Percentiles rank a stretch among this genome's conserved stretches.
phyloP scores from a whole-genome alignment of 176 grass and related monocot species.

The Bolboschoenus planiculmis region DNA sequence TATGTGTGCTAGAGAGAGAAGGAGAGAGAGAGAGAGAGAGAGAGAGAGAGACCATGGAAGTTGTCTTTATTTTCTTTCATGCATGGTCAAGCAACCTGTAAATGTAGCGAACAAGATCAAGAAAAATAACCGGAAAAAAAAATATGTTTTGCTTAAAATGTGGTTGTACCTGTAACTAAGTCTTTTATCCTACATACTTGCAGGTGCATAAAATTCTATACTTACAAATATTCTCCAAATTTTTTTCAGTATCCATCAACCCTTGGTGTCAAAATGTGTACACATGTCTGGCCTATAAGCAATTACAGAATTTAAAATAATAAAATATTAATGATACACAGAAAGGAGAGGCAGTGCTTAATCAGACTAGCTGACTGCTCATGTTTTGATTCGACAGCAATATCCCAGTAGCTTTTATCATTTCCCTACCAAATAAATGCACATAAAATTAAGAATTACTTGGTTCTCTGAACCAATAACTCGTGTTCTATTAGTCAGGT shows the following conservation, averaged over 20 bases:
- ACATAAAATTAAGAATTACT: neutral
- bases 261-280: neutral
- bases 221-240: neutral
- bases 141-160: neutral
- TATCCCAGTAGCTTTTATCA: neutral
- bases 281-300: neutral
- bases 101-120: neutral
- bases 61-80: neutral
- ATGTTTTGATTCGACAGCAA: neutral
- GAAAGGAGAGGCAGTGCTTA: neutral
- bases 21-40: neutral
- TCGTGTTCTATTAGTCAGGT: neutral
- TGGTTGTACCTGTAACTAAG: neutral
- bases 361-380: neutral
- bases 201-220: neutral
- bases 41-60: neutral
- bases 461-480: neutral
- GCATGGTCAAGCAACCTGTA: slow-evolving; percentile 1
- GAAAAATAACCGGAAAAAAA: neutral
- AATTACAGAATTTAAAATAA: neutral
- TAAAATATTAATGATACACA: slow-evolving; percentile 9
- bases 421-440: slow-evolving; percentile 6
- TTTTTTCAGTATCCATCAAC: neutral
- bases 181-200: neutral
- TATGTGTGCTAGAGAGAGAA: neutral